Evolutionary conservation across 2,329 filamentous ascomycete species (phyloP).

Genomic region (Botrytis sinoallii): DNA sequence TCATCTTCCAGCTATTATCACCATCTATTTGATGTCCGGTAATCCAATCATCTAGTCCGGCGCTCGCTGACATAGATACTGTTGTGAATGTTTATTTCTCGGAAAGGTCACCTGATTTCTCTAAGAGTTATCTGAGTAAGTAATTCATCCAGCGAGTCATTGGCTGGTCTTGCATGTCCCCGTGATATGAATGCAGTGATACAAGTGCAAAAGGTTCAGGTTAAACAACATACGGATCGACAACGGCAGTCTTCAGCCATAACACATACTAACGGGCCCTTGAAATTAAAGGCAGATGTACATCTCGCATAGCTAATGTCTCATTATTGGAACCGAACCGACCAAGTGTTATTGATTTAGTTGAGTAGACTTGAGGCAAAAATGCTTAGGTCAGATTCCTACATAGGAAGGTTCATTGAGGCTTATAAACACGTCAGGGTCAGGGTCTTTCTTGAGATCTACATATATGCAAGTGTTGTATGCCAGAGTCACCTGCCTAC

Average conservation of each 20-base stretch:
- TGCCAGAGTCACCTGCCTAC: not conserved
- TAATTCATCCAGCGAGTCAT: not conserved
- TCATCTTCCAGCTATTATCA: not conserved
- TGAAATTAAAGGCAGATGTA: not conserved
- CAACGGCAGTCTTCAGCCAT: not conserved
- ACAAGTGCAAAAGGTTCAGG: not conserved
- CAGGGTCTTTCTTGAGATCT: not conserved
- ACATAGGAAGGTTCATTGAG: not conserved
- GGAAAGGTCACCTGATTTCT: not conserved
- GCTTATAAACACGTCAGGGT: not conserved
- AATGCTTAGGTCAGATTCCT: not conserved
- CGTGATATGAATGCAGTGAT: not conserved
- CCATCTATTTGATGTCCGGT: not conserved
- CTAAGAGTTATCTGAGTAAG: not conserved
- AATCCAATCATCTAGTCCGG: not conserved
- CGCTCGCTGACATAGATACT: not conserved
- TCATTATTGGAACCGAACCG: not conserved
- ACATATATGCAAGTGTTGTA: not conserved
- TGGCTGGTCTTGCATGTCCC: not conserved
- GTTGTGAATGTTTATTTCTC: not conserved
- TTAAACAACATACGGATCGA: not conserved
- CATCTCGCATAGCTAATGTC: not conserved
- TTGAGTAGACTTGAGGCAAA: not conserved
- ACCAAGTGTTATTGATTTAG: not conserved
- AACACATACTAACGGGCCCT: not conserved